Evolutionary conservation across 441 rosid genomes (phyloP).

Genomic region (Biscutella laevigata): DNA sequence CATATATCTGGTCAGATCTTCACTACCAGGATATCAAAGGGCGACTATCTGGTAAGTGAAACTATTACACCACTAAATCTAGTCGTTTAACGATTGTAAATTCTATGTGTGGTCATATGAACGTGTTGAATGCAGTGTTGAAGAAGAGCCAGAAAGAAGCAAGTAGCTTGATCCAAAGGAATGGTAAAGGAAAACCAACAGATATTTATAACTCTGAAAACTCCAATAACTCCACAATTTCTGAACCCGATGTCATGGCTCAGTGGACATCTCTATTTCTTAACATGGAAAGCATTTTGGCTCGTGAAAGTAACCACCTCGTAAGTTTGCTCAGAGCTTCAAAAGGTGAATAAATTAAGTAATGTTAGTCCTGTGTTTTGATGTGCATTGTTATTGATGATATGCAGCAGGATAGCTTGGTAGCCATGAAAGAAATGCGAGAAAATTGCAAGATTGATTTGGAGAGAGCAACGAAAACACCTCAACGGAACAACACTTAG

Average conservation of each 20-base stretch:
- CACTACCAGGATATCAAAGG: slow-evolving; percentile 88
- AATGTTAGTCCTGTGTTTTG: not conserved
- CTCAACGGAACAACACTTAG: slow-evolving; percentile 31
- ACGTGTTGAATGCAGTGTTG: slow-evolving; percentile 35
- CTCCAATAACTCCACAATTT: slow-evolving; percentile 34
- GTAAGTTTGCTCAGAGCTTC: slow-evolving; percentile 43
- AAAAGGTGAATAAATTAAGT: not conserved
- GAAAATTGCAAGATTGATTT: slow-evolving; percentile 69
- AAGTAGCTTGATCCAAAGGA: slow-evolving; percentile 44
- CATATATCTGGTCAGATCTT: slow-evolving; percentile 89
- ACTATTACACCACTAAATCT: not conserved
- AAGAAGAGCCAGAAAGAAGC: slow-evolving; percentile 90
- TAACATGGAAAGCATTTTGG: slow-evolving; percentile 65
- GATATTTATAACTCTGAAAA: slow-evolving; percentile 30
- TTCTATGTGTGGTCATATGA: not conserved
- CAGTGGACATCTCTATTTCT: slow-evolving; percentile 86
- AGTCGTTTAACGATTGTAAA: not conserved
- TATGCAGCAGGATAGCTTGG: slow-evolving; percentile 56
- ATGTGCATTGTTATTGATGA: slow-evolving; percentile 8
- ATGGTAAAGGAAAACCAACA: slow-evolving; percentile 38
- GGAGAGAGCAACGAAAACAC: slow-evolving; percentile 40
- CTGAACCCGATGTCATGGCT: slow-evolving; percentile 51
- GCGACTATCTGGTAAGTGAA: slow-evolving; percentile 54
- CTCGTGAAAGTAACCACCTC: slow-evolving; percentile 60
- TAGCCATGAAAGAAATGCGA: slow-evolving; percentile 55